Evolutionary conservation across 2,329 filamentous ascomycete species (phyloP).

Genomic region (Sordariomycetes sp.): DNA sequence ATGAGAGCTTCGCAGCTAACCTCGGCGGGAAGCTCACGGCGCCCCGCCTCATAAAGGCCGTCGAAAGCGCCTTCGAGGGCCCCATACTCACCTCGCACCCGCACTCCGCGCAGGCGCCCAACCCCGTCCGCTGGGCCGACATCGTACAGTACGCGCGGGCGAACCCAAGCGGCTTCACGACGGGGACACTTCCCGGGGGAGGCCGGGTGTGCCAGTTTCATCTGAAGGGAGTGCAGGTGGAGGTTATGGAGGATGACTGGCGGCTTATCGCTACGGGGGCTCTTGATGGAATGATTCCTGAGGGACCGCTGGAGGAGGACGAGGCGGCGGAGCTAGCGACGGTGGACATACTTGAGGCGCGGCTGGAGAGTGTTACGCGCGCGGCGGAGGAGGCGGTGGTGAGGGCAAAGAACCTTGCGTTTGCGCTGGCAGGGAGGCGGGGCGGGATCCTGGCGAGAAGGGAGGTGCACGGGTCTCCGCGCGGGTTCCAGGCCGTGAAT

Average conservation of each 20-base stretch:
- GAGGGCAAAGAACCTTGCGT: conserved; percentile 62
- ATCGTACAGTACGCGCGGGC: conserved; percentile 73
- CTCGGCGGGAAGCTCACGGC: conserved; percentile 73
- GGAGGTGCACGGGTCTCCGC: neutral
- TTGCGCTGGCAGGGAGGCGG: conserved; percentile 62
- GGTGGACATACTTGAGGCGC: conserved; percentile 70
- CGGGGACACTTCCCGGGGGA: conserved; percentile 56
- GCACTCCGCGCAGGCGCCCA: conserved; percentile 43
- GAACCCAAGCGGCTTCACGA: conserved; percentile 64
- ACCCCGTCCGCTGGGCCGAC: conserved; percentile 64
- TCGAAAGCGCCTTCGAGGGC: conserved; percentile 76
- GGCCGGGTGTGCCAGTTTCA: conserved; percentile 67
- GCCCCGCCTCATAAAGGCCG: conserved; percentile 71
- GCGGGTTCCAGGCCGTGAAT: conserved; percentile 3
- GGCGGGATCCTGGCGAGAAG: conserved; percentile 39
- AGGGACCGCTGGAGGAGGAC: conserved; percentile 71
- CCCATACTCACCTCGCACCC: conserved; percentile 44
- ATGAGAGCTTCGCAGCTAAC: conserved; percentile 78
- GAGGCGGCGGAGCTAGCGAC: conserved; percentile 77
- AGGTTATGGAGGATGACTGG: conserved; percentile 83
- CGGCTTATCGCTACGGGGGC: conserved; percentile 72
- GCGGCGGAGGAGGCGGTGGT: conserved; percentile 60
- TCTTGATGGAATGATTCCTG: conserved; percentile 64
- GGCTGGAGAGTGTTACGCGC: conserved; percentile 63
- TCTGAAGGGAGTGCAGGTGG: conserved; percentile 67